Evolutionary conservation across 306 rosid species (phyloP).

Genomic region (Quercus wislizeni): DNA sequence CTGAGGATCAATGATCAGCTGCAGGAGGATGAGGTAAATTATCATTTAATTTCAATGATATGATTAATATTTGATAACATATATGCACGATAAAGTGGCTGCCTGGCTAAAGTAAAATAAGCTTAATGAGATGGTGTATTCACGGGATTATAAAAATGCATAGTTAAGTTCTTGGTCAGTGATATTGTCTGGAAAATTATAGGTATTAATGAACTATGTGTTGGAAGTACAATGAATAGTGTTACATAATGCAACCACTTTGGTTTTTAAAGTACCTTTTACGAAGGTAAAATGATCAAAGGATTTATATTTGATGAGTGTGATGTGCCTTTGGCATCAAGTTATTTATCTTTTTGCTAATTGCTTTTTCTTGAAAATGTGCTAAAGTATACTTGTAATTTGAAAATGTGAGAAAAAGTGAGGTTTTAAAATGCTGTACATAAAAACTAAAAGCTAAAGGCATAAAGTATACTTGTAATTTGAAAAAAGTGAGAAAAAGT

Average conservation of each 20-base stretch:
- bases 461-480: too few species aligned
- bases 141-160: background rate
- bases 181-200: background rate
- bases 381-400: too few species aligned
- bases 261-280: background rate
- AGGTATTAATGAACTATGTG: background rate
- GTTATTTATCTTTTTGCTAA: too few species aligned
- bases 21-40: constrained; percentile 81
- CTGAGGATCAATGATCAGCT: constrained; percentile 59
- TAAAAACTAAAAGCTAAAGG: too few species aligned
- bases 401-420: too few species aligned
- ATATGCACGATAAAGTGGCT: background rate
- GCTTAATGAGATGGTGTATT: background rate
- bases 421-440: too few species aligned
- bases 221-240: background rate
- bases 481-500: too few species aligned
- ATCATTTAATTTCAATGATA: background rate
- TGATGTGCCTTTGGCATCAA: too few species aligned
- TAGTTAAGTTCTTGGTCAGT: background rate
- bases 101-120: background rate
- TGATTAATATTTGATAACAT: background rate
- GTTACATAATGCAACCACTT: background rate
- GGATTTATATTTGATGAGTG: background rate
- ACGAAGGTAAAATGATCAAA: background rate
- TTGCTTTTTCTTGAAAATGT: too few species aligned